These are phyloP conservation scores for Apiospora rasikravindrae DNA, from an alignment of 2,329 filamentous ascomycete genomes.

Conservation along the genomic window DNA sequence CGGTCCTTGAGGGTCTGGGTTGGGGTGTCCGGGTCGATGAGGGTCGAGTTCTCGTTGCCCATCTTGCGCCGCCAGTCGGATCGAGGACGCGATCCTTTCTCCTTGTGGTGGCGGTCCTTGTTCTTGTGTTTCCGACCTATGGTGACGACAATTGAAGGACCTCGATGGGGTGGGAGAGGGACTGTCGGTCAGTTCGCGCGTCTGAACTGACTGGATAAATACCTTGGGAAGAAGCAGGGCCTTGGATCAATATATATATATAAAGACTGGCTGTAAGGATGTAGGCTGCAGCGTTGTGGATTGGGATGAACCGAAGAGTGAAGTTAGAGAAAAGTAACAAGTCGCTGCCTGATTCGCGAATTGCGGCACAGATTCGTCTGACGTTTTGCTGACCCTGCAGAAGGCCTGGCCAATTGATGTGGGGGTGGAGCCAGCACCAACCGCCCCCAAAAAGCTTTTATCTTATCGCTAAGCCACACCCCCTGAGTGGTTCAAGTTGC, in stretches of 20 bases:
- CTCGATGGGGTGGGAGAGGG: neutral
- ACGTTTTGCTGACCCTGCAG: neutral
- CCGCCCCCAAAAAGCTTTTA: neutral
- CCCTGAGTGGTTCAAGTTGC: neutral
- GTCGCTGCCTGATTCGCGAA: conserved; percentile 7
- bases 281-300: neutral
- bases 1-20: conserved; percentile 72
- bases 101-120: conserved; percentile 15
- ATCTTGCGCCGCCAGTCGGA: conserved; percentile 59
- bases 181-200: neutral
- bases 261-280: neutral
- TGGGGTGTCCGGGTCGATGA: conserved; percentile 66
- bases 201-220: neutral
- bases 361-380: neutral
- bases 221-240: neutral
- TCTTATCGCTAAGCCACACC: conserved; percentile 12
- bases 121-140: conserved; percentile 23
- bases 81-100: conserved; percentile 26
- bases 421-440: neutral
- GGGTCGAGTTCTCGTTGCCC: conserved; percentile 82
- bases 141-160: neutral
- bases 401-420: neutral
- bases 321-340: neutral
- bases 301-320: neutral
- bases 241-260: neutral